Evolutionary conservation across 805 yeast genomes (phyloP).

Genomic region (Ogataea henricii): DNA sequence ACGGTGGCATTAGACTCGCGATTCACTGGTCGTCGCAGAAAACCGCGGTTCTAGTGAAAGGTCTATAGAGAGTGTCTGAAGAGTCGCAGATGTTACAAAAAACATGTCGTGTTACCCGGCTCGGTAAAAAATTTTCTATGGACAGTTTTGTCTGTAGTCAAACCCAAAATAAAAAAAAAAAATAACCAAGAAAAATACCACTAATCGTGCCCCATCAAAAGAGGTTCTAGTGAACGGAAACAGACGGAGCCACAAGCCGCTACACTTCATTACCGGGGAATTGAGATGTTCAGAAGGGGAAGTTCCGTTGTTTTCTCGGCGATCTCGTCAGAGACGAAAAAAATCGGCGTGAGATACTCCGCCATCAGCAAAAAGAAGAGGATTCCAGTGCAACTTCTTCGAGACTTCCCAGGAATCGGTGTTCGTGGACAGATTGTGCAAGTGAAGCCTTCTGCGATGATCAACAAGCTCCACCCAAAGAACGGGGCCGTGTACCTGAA

Average conservation of each 20-base stretch:
- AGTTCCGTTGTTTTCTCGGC: slow-evolving; percentile 15
- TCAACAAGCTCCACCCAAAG: slow-evolving; percentile 67
- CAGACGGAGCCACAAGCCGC: not conserved
- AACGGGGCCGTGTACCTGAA: slow-evolving; percentile 76
- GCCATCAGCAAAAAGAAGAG: slow-evolving; percentile 54
- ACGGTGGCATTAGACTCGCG: slow-evolving; percentile 86
- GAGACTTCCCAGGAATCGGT: slow-evolving; percentile 66
- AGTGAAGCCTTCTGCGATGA: slow-evolving; percentile 81
- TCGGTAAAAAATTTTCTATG: not conserved
- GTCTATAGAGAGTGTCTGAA: too few species aligned
- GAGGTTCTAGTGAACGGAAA: not conserved
- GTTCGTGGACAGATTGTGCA: slow-evolving; percentile 68
- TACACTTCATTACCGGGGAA: not conserved
- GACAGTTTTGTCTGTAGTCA: not conserved
- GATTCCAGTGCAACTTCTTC: slow-evolving; percentile 74
- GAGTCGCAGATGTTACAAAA: too few species aligned
- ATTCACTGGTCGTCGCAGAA: slow-evolving; percentile 85
- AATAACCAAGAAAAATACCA: not conserved
- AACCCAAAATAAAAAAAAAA: not conserved
- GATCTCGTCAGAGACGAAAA: slow-evolving; percentile 19
- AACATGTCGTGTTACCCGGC: slow-evolving; percentile 3
- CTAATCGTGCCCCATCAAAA: too few species aligned
- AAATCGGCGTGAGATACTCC: slow-evolving; percentile 42
- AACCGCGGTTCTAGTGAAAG: slow-evolving; percentile 65
- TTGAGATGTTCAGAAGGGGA: slow-evolving; percentile 24